A percentile compares a stretch with the other conserved stretches of the same genome.
Evolutionary conservation across 495 filamentous ascomycete genomes (phyloP).

Genomic region (Massariosphaeria phaeospora): DNA sequence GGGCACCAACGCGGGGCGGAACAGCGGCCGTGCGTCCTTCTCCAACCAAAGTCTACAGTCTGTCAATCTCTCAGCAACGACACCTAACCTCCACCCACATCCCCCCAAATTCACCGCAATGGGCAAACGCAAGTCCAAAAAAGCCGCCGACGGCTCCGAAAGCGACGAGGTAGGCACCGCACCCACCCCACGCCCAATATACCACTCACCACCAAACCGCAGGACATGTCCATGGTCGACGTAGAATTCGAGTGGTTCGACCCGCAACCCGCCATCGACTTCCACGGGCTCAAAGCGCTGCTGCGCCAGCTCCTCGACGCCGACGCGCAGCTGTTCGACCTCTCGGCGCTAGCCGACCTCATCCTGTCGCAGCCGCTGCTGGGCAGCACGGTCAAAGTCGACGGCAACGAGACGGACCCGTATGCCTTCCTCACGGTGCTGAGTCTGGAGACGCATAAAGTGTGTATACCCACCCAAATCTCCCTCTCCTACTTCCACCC

Average conservation of each 20-base stretch:
- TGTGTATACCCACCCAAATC: constrained; percentile 27
- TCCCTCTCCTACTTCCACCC: background rate
- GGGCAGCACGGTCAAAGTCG: constrained; percentile 92
- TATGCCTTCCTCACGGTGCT: constrained; percentile 91
- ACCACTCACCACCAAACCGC: constrained; percentile 3
- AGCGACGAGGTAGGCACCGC: constrained; percentile 24
- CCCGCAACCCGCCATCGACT: constrained; percentile 82
- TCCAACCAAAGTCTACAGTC: background rate
- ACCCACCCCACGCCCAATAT: background rate
- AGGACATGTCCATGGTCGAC: constrained; percentile 87
- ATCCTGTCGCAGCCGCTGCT: constrained; percentile 83
- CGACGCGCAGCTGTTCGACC: constrained; percentile 76
- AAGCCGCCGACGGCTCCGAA: constrained; percentile 28
- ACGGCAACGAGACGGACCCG: constrained; percentile 88
- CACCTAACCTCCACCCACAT: too few relatives aligned
- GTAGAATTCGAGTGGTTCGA: constrained; percentile 99
- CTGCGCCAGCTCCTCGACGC: constrained; percentile 91
- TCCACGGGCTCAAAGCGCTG: constrained; percentile 88
- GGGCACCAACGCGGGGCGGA: background rate
- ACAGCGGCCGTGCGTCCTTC: background rate
- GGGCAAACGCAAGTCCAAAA: constrained; percentile 31
- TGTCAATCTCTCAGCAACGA: background rate
- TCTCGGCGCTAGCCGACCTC: constrained; percentile 79
- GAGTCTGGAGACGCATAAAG: constrained; percentile 73
- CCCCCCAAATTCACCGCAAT: constrained; percentile 28